Evolutionary conservation across 2,329 filamentous ascomycete genomes (phyloP).

Genomic region (Botrytis paeoniae): DNA sequence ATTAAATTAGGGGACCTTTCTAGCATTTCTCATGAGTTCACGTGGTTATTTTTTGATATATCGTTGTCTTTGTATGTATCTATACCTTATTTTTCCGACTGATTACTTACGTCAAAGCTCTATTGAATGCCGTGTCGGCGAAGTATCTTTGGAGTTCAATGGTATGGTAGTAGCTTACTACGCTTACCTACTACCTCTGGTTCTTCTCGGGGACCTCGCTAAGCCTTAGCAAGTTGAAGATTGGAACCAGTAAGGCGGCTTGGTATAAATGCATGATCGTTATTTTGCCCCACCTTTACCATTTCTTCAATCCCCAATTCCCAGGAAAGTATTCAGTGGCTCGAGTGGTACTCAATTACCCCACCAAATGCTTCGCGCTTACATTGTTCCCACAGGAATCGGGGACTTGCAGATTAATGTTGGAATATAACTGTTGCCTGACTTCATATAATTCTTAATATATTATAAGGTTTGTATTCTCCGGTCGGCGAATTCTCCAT

Average conservation of each 20-base stretch:
- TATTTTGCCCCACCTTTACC: conserved; percentile 3
- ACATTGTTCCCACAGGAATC: neutral
- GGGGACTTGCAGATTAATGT: conserved; percentile 7
- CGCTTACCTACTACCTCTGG: neutral
- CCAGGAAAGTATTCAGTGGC: neutral
- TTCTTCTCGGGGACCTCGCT: conserved; percentile 17
- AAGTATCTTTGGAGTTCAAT: neutral
- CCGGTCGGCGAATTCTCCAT: conserved; percentile 18
- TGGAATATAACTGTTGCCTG: neutral
- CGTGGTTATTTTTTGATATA: neutral
- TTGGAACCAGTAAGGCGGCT: neutral
- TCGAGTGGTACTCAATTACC: conserved; percentile 1
- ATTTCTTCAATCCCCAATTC: neutral
- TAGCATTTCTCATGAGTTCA: neutral
- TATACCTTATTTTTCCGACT: neutral
- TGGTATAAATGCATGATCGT: conserved; percentile 14
- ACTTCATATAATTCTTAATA: neutral
- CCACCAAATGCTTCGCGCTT: conserved; percentile 1
- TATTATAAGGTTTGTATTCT: conserved; percentile 17
- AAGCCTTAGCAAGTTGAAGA: conserved; percentile 12
- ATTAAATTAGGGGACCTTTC: neutral
- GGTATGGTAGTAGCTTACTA: conserved; percentile 5
- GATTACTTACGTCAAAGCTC: neutral
- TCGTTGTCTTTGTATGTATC: neutral
- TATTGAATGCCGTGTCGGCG: conserved; percentile 1